Evolutionary conservation across 2,329 filamentous ascomycete genomes (phyloP).

Genomic region (Lasiodiplodia theobromae): DNA sequence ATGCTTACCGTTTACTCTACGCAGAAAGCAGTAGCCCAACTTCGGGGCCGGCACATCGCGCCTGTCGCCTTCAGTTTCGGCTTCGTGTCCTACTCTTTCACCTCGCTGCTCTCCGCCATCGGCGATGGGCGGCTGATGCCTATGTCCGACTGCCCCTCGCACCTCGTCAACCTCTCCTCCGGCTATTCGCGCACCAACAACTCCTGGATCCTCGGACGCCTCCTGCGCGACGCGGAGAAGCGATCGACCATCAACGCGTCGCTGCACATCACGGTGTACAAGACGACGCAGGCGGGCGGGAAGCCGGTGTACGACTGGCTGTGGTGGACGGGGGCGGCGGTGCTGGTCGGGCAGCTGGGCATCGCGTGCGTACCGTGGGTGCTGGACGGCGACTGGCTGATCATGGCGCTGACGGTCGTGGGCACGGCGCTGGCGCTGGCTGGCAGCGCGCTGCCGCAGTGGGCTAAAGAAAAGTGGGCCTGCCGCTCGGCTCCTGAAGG

Average conservation of each 20-base stretch:
- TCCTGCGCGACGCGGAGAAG: constrained; percentile 25
- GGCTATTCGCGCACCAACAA: constrained; percentile 5
- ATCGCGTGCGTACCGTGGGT: background rate
- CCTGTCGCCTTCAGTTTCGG: constrained; percentile 8
- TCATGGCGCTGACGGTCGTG: background rate
- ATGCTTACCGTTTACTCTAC: background rate
- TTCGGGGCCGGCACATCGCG: background rate
- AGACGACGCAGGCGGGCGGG: background rate
- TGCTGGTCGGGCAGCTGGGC: background rate
- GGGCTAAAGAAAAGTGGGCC: constrained; percentile 13
- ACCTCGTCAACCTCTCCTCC: constrained; percentile 1
- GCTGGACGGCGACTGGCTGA: constrained; percentile 15
- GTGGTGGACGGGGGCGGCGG: background rate
- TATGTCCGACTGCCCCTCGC: constrained; percentile 6
- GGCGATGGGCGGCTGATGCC: constrained; percentile 26
- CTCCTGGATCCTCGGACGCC: constrained; percentile 22
- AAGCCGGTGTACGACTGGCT: background rate
- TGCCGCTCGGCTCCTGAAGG: background rate
- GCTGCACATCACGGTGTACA: constrained; percentile 13
- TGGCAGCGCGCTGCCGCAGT: constrained; percentile 17
- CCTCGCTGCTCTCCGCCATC: constrained; percentile 25
- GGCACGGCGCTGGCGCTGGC: constrained; percentile 10
- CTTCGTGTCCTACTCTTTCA: constrained; percentile 26
- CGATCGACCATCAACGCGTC: background rate
- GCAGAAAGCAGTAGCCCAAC: constrained; percentile 3